These are phyloP conservation scores for Nadsonia commutata DNA, from an alignment of 1,139 yeast genomes.

Conservation along the genomic window DNA sequence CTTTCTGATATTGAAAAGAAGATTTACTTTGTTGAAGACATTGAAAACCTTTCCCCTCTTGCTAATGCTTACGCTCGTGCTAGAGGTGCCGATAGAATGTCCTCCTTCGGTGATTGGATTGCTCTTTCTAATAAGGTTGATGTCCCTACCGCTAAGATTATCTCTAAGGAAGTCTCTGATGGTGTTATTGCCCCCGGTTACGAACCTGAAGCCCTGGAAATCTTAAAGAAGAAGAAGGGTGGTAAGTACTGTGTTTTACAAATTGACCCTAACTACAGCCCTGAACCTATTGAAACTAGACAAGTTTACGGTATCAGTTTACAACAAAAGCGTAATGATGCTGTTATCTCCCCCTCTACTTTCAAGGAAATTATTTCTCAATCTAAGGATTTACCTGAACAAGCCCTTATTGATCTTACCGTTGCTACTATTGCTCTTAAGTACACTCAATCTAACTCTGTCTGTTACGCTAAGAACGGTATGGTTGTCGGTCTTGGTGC, in stretches of 20 bases:
- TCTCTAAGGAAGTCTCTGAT: slow-evolving; percentile 92
- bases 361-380: slow-evolving; percentile 85
- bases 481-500: slow-evolving; percentile 99
- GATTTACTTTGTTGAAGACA: slow-evolving; percentile 86
- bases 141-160: slow-evolving; percentile 89
- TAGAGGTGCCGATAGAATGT: slow-evolving; percentile 99
- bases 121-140: slow-evolving; percentile 95
- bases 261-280: slow-evolving; percentile 86
- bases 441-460: slow-evolving; percentile 96
- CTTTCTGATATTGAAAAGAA: slow-evolving; percentile 82
- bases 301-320: slow-evolving; percentile 91
- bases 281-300: slow-evolving; percentile 72
- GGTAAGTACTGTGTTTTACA: slow-evolving; percentile 95
- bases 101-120: slow-evolving; percentile 95
- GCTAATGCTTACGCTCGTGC: slow-evolving; percentile 99
- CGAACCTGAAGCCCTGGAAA: slow-evolving; percentile 79
- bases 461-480: slow-evolving; percentile 95
- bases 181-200: slow-evolving; percentile 98
- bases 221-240: slow-evolving; percentile 82
- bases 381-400: slow-evolving; percentile 77
- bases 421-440: slow-evolving; percentile 95
- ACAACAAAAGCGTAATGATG: slow-evolving; percentile 96
- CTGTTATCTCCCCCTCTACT: slow-evolving; percentile 74
- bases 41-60: slow-evolving; percentile 86
- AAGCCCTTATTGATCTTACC: slow-evolving; percentile 82